phyloP scores from a whole-genome alignment of 2,329 filamentous ascomycete genomes.

The Ophiocordyceps polyrhachis-furcata region DNA sequence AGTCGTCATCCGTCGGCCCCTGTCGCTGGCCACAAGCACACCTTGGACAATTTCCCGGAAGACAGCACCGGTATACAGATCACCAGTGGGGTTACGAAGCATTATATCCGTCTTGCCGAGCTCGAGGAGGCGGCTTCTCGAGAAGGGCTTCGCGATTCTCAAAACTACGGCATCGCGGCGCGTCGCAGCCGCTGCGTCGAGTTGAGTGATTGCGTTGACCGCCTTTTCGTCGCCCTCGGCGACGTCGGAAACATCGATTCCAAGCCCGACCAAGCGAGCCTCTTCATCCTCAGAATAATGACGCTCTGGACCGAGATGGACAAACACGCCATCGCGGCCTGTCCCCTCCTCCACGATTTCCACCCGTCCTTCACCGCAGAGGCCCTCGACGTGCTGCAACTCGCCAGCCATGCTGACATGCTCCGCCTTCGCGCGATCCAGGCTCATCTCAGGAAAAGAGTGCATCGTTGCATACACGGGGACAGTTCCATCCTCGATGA shows the following conservation, averaged over 20 bases:
- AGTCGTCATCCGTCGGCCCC: neutral
- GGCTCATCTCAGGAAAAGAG: constrained; percentile 1
- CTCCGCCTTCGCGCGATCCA: constrained; percentile 1
- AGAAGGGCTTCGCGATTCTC: neutral
- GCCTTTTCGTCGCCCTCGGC: neutral
- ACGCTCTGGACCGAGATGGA: constrained; percentile 6
- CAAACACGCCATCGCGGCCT: constrained; percentile 1
- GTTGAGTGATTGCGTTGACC: neutral
- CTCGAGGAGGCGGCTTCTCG: neutral
- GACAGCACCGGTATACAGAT: neutral
- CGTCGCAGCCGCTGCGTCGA: neutral
- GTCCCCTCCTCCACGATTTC: constrained; percentile 1
- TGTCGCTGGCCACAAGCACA: neutral
- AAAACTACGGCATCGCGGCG: neutral
- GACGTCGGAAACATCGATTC: neutral
- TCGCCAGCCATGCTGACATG: neutral
- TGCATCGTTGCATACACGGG: neutral
- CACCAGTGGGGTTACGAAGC: neutral
- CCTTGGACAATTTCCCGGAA: neutral
- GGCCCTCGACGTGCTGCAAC: constrained; percentile 1
- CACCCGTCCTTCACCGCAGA: constrained; percentile 1
- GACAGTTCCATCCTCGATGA: neutral
- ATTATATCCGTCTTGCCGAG: constrained; percentile 1
- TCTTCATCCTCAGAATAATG: constrained; percentile 4
- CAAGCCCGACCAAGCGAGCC: constrained; percentile 2